Conservation (phyloP, 441 rosid species). For the Flueggea neowawraea region DNA sequence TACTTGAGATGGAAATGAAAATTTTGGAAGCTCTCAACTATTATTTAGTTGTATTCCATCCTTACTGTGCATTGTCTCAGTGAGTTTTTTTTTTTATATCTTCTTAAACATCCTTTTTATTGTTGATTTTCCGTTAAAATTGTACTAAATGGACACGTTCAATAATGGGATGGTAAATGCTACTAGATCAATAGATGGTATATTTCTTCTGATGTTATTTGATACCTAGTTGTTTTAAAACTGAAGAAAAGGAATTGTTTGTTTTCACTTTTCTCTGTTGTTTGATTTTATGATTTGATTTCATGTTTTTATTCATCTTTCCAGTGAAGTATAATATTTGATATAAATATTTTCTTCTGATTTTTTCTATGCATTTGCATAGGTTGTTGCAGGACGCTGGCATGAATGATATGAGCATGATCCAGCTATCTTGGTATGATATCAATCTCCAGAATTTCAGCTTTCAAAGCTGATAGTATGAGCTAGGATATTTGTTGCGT, state of each 20-base stretch:
- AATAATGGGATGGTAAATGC: not conserved
- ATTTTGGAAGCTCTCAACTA: conserved; percentile 90
- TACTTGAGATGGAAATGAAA: conserved; percentile 99
- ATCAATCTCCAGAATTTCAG: conserved; percentile 2
- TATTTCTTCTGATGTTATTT: too few relatives aligned
- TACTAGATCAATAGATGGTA: too few relatives aligned
- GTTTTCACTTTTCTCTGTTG: too few relatives aligned
- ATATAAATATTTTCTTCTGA: not conserved
- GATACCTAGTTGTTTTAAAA: too few relatives aligned
- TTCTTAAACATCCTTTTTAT: conserved; percentile 4
- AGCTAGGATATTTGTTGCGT: not conserved
- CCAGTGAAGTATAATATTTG: not conserved
- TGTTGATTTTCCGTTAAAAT: conserved; percentile 3
- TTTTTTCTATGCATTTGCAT: not conserved
- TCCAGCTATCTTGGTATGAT: conserved; percentile 76
- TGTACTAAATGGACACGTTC: not conserved
- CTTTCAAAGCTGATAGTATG: not conserved
- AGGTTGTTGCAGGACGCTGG: conserved; percentile 89
- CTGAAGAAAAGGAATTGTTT: too few relatives aligned
- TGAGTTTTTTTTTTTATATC: conserved; percentile 29
- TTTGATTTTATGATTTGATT: not conserved
- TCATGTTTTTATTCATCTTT: not conserved
- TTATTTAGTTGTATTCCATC: conserved; percentile 92
- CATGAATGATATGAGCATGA: conserved; percentile 54
- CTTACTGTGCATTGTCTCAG: conserved; percentile 83